These are phyloP conservation scores for Buddleja alternifolia DNA, from an alignment of 257 asterid genomes.

Conservation along the genomic window DNA sequence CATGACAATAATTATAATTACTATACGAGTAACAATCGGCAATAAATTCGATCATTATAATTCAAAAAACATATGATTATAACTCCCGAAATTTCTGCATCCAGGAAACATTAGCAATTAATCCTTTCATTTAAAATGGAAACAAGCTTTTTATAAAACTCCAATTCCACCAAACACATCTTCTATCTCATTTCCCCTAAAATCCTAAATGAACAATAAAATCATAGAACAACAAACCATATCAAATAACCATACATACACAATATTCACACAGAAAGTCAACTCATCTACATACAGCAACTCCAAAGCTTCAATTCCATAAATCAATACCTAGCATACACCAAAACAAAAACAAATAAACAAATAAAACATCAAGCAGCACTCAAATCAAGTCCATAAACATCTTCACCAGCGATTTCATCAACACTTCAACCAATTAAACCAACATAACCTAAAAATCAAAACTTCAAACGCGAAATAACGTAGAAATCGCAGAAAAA, in stretches of 20 bases:
- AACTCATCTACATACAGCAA: constrained; percentile 9
- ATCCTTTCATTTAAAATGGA: not conserved
- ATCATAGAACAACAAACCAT: not conserved
- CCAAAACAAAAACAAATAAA: not conserved
- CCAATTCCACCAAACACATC: not conserved
- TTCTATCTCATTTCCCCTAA: constrained; percentile 11
- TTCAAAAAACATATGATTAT: not conserved
- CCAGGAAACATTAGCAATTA: not conserved
- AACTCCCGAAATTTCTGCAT: not conserved
- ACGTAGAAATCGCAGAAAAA: not conserved
- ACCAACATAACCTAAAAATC: constrained; percentile 7
- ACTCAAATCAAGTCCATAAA: constrained; percentile 14
- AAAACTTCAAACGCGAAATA: not conserved
- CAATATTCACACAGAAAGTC: constrained; percentile 13
- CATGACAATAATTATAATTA: not conserved
- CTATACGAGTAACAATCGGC: not conserved
- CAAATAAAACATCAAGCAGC: not conserved
- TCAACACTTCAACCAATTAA: not conserved
- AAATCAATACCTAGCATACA: constrained; percentile 3
- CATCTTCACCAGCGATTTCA: not conserved
- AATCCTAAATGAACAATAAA: not conserved
- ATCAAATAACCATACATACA: not conserved
- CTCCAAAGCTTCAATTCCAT: constrained; percentile 1
- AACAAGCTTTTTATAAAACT: not conserved
- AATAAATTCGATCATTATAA: not conserved